Conservation (phyloP, 2,329 filamentous ascomycete species). For the Metarhizium guizhouense region DNA sequence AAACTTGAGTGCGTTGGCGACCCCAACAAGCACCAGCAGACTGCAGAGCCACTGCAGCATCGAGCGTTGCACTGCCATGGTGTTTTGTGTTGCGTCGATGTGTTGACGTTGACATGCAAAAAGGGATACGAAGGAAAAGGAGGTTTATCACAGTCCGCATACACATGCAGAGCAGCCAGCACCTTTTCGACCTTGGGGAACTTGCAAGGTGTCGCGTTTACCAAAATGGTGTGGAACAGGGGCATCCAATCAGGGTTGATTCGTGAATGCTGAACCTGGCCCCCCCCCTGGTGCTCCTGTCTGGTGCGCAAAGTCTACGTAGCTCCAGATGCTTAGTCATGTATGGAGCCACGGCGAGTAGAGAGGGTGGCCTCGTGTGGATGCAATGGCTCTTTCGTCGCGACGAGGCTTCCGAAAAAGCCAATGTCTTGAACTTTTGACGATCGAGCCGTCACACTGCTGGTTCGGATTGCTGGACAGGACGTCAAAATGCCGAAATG, state of each 20-base stretch:
- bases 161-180: neutral
- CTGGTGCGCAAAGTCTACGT: neutral
- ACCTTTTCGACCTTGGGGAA: neutral
- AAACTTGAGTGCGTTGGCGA: constrained; percentile 74
- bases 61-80: constrained; percentile 41
- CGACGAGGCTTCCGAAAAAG: neutral
- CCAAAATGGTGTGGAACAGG: neutral
- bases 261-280: neutral
- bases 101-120: constrained; percentile 7
- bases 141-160: neutral
- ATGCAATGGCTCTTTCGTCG: neutral
- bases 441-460: neutral
- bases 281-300: neutral
- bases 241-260: neutral
- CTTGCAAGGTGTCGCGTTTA: constrained; percentile 9
- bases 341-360: neutral
- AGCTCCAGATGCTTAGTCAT: neutral
- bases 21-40: constrained; percentile 45
- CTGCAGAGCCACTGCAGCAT: constrained; percentile 51
- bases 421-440: constrained; percentile 3
- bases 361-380: no score
- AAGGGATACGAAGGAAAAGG: neutral
- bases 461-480: neutral
- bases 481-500: constrained; percentile 7
- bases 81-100: neutral